Percentiles rank a stretch among this genome's conserved stretches.
phyloP scores from a whole-genome alignment of 345 rosid species.

The Populus tremula region DNA sequence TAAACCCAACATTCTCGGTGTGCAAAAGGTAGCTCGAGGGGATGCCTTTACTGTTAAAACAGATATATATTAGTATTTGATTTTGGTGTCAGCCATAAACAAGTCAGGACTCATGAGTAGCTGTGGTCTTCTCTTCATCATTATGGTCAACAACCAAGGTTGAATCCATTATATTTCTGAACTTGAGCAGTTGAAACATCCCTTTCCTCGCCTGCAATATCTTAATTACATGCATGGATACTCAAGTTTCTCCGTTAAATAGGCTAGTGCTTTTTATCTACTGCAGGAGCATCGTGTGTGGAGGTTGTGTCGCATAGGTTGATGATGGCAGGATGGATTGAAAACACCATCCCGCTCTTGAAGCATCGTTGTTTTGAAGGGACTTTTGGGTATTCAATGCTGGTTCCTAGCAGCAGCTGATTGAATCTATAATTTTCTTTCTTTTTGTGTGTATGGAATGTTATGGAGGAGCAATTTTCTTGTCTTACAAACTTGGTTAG shows the following conservation, averaged over 20 bases:
- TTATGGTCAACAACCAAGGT: not conserved
- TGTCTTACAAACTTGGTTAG: not conserved
- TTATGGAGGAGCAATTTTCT: not conserved
- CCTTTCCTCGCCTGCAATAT: no score
- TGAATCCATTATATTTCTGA: no score
- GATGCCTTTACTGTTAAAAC: no score
- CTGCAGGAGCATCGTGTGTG: slow-evolving; percentile 70
- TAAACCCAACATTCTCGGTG: no score
- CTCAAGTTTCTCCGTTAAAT: no score
- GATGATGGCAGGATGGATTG: not conserved
- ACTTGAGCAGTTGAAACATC: no score
- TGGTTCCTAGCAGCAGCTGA: slow-evolving; percentile 8
- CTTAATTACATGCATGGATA: no score
- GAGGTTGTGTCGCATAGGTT: slow-evolving; percentile 59
- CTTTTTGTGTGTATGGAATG: no score
- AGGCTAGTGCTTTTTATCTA: not conserved
- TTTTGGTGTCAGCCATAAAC: not conserved
- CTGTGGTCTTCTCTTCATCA: not conserved
- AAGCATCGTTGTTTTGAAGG: not conserved
- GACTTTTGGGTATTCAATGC: slow-evolving; percentile 3
- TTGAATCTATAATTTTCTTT: not conserved
- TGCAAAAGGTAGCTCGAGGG: no score
- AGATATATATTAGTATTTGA: no score
- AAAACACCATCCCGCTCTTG: not conserved
- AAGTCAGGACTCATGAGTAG: not conserved